Base-by-base conservation (phyloP, 441 rosid genomes). In the Gossypium aridum region DNA sequence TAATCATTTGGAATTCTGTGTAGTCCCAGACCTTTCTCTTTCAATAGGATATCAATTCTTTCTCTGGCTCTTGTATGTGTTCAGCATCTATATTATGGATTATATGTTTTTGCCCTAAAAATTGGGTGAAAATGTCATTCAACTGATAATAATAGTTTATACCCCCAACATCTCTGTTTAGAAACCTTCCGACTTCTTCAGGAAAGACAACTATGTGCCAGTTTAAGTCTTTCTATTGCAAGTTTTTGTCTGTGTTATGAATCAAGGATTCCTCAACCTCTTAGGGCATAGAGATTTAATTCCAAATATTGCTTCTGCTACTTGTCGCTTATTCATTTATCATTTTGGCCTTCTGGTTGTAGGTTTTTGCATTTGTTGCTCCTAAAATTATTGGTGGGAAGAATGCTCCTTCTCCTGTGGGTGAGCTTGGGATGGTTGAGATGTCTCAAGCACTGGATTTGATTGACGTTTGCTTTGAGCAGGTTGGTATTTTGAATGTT, bases 401-500 rank as follows among this genome's bases (percentile, higher is more conserved):
- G 53, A 76, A 85, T 79, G 98, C 98, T 0, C 97, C 92, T 39
- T 83, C 99, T 74, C 98, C 99, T 51, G 96, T 95, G 71, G 92
- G 95, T 83, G 99, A 95, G 72, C 97, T 95, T 72, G 98, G 99
- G 70, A 92, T 95, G 99, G 95, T 93, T 75, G 97, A 95, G 86
- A 93, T 95, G 99, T 81, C 97, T 64, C 98, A 95, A 82, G 99
- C 98, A 53, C 76, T 93, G 60, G 90, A 95, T 81, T 77, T 95
- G 54, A 85, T 86, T 22, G 95, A 90, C 31, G 71, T 74, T 55
- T 75, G 81, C 83, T 91, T 89, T 66, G 98, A 95, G 82, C 92
- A 93, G 93, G 98, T 92, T 75, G 72, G 77, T 47, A 7, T 54
- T 17, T 73, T 65, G 13, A 3, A 2, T 9, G 51, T 51, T 66